Percentiles rank a stretch among this genome's conserved stretches.
Evolutionary conservation across 164 flowering plant species (phyloP).

Genomic region (Paratinospora sagittata): DNA sequence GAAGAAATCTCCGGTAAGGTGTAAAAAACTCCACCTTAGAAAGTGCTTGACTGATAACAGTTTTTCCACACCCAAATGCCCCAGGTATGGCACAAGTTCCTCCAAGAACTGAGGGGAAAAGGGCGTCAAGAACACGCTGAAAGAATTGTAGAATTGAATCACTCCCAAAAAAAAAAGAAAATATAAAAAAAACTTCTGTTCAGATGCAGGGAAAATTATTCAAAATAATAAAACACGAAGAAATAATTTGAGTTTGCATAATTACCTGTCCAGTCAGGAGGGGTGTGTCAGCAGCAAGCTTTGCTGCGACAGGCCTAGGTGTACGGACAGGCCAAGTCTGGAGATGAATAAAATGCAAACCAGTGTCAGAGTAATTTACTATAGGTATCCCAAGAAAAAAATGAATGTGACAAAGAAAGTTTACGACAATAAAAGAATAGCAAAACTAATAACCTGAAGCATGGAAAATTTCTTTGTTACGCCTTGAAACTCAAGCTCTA

Average conservation of each 20-base stretch:
- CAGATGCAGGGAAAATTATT: not conserved
- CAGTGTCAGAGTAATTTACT: not conserved
- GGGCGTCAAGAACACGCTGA: constrained; percentile 99
- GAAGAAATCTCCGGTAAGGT: not conserved
- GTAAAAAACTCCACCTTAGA: constrained; percentile 61
- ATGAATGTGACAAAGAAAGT: constrained; percentile 1
- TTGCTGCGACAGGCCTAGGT: constrained; percentile 94
- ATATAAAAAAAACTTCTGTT: not conserved
- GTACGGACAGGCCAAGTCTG: constrained; percentile 99
- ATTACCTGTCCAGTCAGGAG: constrained; percentile 95
- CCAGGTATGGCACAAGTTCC: constrained; percentile 99
- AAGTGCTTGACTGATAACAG: constrained; percentile 99
- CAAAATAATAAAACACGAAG: not conserved
- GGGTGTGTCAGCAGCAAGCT: constrained; percentile 99
- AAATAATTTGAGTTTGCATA: not conserved
- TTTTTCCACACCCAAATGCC: constrained; percentile 99
- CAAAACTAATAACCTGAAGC: constrained; percentile 77
- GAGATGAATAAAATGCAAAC: constrained; percentile 11
- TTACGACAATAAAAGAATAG: not conserved
- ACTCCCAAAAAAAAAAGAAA: constrained; percentile 13
- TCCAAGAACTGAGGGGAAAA: constrained; percentile 98
- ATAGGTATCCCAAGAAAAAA: not conserved
- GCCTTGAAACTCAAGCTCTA: constrained; percentile 99
- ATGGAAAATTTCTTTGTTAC: constrained; percentile 82
- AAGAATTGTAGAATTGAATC: constrained; percentile 4